Evolutionary conservation across 2,329 filamentous ascomycete genomes (phyloP).

Genomic region (Tolypocladium paradoxum): DNA sequence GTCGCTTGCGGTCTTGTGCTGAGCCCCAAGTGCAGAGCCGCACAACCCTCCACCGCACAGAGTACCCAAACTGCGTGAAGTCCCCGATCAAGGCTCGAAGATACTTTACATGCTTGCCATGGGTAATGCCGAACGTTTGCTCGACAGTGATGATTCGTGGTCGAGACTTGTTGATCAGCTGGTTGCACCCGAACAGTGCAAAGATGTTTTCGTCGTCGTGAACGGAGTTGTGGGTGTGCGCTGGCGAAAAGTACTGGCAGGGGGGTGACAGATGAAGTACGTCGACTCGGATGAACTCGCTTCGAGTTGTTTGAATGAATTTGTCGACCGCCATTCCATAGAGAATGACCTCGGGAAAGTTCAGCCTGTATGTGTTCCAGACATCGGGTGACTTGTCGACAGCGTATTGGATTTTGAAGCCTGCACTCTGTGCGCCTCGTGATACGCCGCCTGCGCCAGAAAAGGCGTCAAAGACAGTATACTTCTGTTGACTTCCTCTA

Average conservation of each 20-base stretch:
- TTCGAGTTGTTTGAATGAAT: constrained; percentile 30
- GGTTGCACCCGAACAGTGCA: constrained; percentile 39
- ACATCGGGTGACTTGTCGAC: constrained; percentile 53
- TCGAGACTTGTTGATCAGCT: constrained; percentile 44
- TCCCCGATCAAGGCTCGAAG: constrained; percentile 52
- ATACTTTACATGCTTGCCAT: constrained; percentile 38
- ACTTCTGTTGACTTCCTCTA: constrained; percentile 29
- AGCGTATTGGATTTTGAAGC: constrained; percentile 47
- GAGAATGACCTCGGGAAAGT: constrained; percentile 43
- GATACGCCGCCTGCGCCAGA: constrained; percentile 65
- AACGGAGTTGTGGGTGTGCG: constrained; percentile 56
- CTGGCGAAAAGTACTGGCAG: constrained; percentile 65
- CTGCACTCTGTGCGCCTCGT: constrained; percentile 46
- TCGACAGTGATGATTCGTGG: constrained; percentile 69
- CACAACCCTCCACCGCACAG: constrained; percentile 56
- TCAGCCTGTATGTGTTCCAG: constrained; percentile 43
- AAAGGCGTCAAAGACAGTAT: constrained; percentile 62
- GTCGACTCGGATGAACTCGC: constrained; percentile 39
- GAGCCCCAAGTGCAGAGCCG: constrained; percentile 39
- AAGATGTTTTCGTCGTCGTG: constrained; percentile 62
- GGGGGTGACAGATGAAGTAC: constrained; percentile 67
- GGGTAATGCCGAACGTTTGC: constrained; percentile 61
- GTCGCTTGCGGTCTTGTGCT: constrained; percentile 36
- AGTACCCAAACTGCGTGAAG: constrained; percentile 57
- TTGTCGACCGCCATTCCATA: constrained; percentile 35